Evolutionary conservation across 2,329 filamentous ascomycete species (phyloP), one percentile per base, ranked within the genome.

Genomic region (Hortaea werneckii): DNA sequence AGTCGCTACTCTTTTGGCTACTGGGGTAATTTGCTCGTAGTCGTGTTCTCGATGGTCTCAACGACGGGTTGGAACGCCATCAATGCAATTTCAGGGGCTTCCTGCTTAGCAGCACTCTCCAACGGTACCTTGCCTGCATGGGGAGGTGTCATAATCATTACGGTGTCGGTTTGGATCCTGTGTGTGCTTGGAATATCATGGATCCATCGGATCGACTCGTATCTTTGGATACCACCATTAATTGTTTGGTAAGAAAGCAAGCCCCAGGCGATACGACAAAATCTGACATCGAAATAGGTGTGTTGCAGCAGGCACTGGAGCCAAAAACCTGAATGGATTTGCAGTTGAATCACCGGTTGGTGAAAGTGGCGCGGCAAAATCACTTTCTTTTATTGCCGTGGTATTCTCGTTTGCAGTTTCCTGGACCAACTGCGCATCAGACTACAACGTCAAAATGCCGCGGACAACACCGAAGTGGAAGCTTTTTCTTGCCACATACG

Each of bases 361-460:
- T 7, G 46, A 46, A 9, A 49, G 44, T 11, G 49, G 45, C 12
- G 45, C 50, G 1, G 50, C 45, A 5, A 28, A 32, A 26, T 45
- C 48, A 28, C 41, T 52, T 20, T 52, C 50, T 2, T 50, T 46
- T 42, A 47, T 52, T 5, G 47, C 48, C 3, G 42, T 52, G 11
- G 40, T 46, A 26, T 45, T 52, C 37, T 52, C 48, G 6, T 52
- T 50, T 37, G 45, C 47, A 5, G 45, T 50, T 11, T 50, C 48
- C 2, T 52, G 50, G 48, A 46, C 45, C 12, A 48, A 52, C 34
- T 50, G 43, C 29, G 48, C 50, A 2, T 45, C 48, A 10, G 50
- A 52, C 30, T 52, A 52, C 43, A 48, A 52, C 29, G 45, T 48
- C 10, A 40, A 43, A 6, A 52, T 50, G 50, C 48, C 50, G 7